Base-by-base conservation (phyloP, 163 green algal genomes). In the Volvox carteri region DNA sequence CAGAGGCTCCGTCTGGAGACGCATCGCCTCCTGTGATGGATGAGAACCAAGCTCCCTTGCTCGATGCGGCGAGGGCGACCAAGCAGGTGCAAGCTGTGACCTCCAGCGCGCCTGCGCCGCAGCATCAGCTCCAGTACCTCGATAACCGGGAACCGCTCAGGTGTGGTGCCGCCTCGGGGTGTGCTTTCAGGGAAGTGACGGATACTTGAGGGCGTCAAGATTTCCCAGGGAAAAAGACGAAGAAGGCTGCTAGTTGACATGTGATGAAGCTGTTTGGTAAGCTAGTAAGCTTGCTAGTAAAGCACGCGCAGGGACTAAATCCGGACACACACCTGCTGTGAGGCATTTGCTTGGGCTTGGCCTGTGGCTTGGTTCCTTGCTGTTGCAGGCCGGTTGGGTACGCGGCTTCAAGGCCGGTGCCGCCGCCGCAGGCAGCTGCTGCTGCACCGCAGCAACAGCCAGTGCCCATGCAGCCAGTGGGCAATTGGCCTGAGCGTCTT, bases 401-500 rank as follows among this genome's bases (percentile, higher is more conserved):
- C 4, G 30, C 84, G 0, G 33, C 56, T 5, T 19, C 73, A 6
- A 62, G 54, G 56, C 56, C 84, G 2, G 41, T 41, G 11, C 72
- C 41, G 1, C 30, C 84, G 16, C 16, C 52, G 4, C 65, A 70
- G 35, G 46, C 46, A 21, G 41, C 48, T 56, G 84, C 76, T 8
- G 37, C 79, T 56, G 65, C 86, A 1, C 28, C 6, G 39, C 81
- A 74, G 48, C 46, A n/a, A 30, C 52, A 28, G 65, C 84, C 52
- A n/a, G n/a, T n/a, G 37, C 85, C 65, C 44, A 65, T 73, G 72
- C 87, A 68, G 50, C 4, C 50, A 25, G 83, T n/a, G 6, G 50
- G 65, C 67, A 81, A 48, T n/a, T 89, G 84, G 39, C 88, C 89
- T 3, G 84, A 93, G 86, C 78, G 84, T 3, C 83, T 92, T 60